A percentile compares a stretch with the other conserved stretches of the same genome.
Conservation (phyloP, 495 filamentous ascomycete genomes). For the Penicillium canescens region DNA sequence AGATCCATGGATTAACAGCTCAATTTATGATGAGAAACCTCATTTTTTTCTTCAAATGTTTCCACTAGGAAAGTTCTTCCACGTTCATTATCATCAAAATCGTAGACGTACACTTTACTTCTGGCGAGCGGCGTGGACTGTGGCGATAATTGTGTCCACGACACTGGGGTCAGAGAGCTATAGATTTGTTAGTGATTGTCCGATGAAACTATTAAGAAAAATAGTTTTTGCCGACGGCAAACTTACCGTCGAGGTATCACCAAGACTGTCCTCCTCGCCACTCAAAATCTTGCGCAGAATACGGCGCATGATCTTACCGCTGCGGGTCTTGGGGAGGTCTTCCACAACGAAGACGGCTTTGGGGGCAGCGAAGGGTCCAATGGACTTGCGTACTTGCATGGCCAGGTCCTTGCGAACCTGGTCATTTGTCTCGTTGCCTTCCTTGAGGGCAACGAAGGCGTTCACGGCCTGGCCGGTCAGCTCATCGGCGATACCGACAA, state of each 20-base stretch:
- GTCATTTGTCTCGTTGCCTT: constrained; percentile 74
- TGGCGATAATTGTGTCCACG: constrained; percentile 83
- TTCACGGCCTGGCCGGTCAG: constrained; percentile 96
- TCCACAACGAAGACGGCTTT: constrained; percentile 89
- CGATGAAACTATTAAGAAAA: not conserved
- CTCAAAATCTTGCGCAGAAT: constrained; percentile 96
- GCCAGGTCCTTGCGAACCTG: constrained; percentile 90
- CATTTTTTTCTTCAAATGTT: not conserved
- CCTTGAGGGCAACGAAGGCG: constrained; percentile 93
- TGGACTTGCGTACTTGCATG: constrained; percentile 92
- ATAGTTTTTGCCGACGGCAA: not conserved
- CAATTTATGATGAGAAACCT: not conserved
- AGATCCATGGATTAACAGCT: too few relatives aligned
- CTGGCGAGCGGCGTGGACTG: constrained; percentile 64
- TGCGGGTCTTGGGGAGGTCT: constrained; percentile 93
- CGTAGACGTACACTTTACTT: constrained; percentile 40
- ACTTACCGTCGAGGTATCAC: constrained; percentile 87
- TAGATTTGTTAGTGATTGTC: constrained; percentile 34
- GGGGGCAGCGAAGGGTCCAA: constrained; percentile 95
- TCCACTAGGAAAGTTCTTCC: constrained; percentile 15
- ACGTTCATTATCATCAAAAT: constrained; percentile 27
- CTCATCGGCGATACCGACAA: constrained; percentile 91
- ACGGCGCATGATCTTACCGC: constrained; percentile 97
- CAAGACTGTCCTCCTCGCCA: constrained; percentile 94
- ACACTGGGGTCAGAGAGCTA: constrained; percentile 89